A percentile compares a stretch with the other conserved stretches of the same genome.
Evolutionary conservation across 2,329 filamentous ascomycete species (phyloP).

Genomic region (Thermochaetoides dissita): DNA sequence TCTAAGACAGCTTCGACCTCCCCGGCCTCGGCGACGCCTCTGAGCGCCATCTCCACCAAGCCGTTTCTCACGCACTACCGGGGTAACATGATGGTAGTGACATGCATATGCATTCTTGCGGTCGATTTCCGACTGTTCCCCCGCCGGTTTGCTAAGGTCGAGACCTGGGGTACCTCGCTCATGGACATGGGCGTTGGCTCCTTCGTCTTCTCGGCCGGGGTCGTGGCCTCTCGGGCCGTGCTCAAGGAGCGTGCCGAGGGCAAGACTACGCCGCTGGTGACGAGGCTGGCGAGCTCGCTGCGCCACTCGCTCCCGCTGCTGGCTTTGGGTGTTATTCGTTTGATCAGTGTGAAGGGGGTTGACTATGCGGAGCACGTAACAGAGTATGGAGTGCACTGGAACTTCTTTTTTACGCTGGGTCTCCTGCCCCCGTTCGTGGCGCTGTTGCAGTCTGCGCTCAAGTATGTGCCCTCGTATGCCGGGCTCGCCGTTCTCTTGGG

Average conservation of each 20-base stretch:
- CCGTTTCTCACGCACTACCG: conserved; percentile 89
- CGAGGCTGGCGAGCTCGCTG: conserved; percentile 51
- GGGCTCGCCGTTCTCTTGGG: conserved; percentile 56
- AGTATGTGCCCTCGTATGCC: conserved; percentile 62
- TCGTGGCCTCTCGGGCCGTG: conserved; percentile 74
- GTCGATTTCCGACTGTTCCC: conserved; percentile 93
- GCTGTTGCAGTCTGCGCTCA: conserved; percentile 59
- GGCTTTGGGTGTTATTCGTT: conserved; percentile 62
- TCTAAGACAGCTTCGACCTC: conserved; percentile 15
- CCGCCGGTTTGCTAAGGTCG: conserved; percentile 88
- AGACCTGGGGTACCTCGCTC: conserved; percentile 98
- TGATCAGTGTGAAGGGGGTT: conserved; percentile 81
- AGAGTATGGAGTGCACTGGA: conserved; percentile 98
- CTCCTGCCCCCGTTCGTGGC: conserved; percentile 82
- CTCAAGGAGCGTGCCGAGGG: conserved; percentile 53
- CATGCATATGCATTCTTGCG: conserved; percentile 83
- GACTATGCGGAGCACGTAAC: conserved; percentile 96
- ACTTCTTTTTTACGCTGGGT: conserved; percentile 95
- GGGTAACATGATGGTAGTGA: conserved; percentile 80
- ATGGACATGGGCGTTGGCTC: conserved; percentile 98
- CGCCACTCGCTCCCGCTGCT: conserved; percentile 76
- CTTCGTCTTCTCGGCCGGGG: conserved; percentile 86
- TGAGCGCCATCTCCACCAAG: conserved; percentile 58
- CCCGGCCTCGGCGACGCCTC: conserved; percentile 12
- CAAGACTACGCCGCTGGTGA: conserved; percentile 32